phyloP scores from a whole-genome alignment of 106 monocot species.

The Dioscorea dumetorum region DNA sequence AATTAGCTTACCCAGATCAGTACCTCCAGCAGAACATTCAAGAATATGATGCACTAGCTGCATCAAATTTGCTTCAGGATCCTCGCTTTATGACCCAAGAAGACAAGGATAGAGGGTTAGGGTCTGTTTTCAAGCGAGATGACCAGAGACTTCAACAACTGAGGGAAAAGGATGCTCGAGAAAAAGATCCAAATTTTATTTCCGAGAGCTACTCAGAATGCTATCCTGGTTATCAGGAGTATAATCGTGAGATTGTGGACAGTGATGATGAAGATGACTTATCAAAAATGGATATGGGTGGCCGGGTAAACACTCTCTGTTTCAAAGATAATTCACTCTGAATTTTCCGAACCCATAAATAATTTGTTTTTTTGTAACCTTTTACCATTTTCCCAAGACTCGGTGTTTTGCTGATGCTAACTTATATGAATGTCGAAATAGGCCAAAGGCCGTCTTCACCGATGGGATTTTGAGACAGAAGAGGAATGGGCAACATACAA shows the following conservation, averaged over 20 bases:
- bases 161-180: constrained; percentile 92
- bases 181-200: constrained; percentile 94
- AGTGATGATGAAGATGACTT: constrained; percentile 95
- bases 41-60: constrained; percentile 57
- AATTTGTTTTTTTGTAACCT: not conserved
- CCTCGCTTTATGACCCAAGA: constrained; percentile 90
- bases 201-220: constrained; percentile 99
- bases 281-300: constrained; percentile 99
- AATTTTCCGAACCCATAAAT: not conserved
- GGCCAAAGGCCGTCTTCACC: constrained; percentile 96
- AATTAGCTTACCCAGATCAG: constrained; percentile 67
- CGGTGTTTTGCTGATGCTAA: not conserved
- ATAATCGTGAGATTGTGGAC: constrained; percentile 80
- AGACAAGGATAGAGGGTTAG: constrained; percentile 88
- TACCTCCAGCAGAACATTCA: constrained; percentile 62
- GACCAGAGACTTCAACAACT: constrained; percentile 88
- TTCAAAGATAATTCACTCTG: not conserved
- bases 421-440: constrained; percentile 13
- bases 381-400: not conserved
- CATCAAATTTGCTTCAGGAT: constrained; percentile 39
- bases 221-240: constrained; percentile 97
- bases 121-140: constrained; percentile 97
- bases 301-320: constrained; percentile 53
- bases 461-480: constrained; percentile 99
- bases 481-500: constrained; percentile 99